Conservation (phyloP, 2,329 filamentous ascomycete species). For the Dichotomopilus funicola region DNA sequence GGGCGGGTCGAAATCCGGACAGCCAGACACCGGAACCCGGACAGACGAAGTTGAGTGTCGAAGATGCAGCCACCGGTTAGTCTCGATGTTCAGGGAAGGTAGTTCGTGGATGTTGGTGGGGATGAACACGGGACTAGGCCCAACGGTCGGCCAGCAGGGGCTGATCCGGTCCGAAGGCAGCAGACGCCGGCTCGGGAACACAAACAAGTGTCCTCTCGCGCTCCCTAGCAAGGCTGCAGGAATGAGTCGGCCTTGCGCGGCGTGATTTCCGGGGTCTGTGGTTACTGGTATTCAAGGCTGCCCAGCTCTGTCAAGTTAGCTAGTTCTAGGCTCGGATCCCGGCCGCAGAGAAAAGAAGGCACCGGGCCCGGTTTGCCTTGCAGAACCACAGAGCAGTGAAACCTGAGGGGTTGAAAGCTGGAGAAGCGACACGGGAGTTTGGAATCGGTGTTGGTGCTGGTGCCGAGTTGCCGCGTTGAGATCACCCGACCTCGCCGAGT, state of each 20-base stretch:
- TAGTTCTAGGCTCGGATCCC: not conserved
- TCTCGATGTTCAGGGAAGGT: too few species aligned
- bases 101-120: too few species aligned
- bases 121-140: not conserved
- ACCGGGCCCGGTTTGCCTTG: not conserved
- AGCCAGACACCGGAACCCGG: not conserved
- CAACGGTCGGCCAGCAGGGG: not conserved
- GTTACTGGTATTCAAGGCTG: not conserved
- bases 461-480: slow-evolving; percentile 1
- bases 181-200: slow-evolving; percentile 2
- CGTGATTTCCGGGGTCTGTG: slow-evolving; percentile 2
- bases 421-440: not conserved
- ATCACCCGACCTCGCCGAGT: slow-evolving; percentile 6
- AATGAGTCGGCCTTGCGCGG: not conserved
- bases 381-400: slow-evolving; percentile 4
- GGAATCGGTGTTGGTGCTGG: not conserved
- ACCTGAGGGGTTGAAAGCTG: not conserved
- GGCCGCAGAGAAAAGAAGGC: not conserved
- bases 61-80: too few species aligned
- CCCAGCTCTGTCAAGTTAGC: too few species aligned
- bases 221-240: not conserved
- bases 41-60: too few species aligned
- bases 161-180: slow-evolving; percentile 1
- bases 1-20: not conserved
- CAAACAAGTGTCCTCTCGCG: not conserved